Evolutionary conservation across 495 filamentous ascomycete species (phyloP).

Genomic region (Cercophora sp.): DNA sequence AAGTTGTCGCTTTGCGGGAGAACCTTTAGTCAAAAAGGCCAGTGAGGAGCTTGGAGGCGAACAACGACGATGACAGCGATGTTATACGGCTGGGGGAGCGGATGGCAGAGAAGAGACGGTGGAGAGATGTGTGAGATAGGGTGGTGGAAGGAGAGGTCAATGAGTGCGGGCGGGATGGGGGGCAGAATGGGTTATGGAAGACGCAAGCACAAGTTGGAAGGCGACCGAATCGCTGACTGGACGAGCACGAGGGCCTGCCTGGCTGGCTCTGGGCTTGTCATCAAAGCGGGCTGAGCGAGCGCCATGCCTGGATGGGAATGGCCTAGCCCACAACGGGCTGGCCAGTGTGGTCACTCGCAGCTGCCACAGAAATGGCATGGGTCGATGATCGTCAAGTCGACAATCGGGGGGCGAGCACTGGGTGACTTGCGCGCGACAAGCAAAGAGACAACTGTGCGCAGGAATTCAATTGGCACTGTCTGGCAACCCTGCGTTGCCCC

Average conservation of each 20-base stretch:
- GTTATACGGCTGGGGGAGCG: conserved; percentile 13
- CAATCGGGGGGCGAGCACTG: conserved; percentile 21
- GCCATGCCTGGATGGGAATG: conserved; percentile 22
- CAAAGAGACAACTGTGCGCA: conserved; percentile 8
- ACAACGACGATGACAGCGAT: conserved; percentile 10
- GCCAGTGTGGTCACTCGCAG: conserved; percentile 17
- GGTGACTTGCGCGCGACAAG: conserved; percentile 2
- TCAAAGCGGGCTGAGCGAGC: conserved; percentile 30
- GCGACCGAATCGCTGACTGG: conserved; percentile 27
- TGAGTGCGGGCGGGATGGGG: conserved; percentile 16
- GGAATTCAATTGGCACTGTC: conserved; percentile 15
- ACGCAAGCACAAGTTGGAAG: conserved; percentile 30
- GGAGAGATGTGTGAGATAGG: conserved; percentile 18
- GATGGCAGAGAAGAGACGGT: conserved; percentile 12
- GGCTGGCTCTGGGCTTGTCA: conserved; percentile 13
- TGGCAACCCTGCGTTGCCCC: not conserved
- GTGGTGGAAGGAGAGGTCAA: conserved; percentile 9
- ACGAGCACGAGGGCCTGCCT: conserved; percentile 12
- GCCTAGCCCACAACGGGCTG: conserved; percentile 14
- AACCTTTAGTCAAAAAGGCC: conserved; percentile 10
- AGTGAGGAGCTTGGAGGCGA: conserved; percentile 1
- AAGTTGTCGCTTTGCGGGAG: conserved; percentile 1
- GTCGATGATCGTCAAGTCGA: conserved; percentile 18
- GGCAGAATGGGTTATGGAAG: conserved; percentile 22
- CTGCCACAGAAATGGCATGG: conserved; percentile 16